A percentile compares a stretch with the other conserved stretches of the same genome.
phyloP scores from a whole-genome alignment of 2,329 filamentous ascomycete genomes.

The Sporothrix pallida region DNA sequence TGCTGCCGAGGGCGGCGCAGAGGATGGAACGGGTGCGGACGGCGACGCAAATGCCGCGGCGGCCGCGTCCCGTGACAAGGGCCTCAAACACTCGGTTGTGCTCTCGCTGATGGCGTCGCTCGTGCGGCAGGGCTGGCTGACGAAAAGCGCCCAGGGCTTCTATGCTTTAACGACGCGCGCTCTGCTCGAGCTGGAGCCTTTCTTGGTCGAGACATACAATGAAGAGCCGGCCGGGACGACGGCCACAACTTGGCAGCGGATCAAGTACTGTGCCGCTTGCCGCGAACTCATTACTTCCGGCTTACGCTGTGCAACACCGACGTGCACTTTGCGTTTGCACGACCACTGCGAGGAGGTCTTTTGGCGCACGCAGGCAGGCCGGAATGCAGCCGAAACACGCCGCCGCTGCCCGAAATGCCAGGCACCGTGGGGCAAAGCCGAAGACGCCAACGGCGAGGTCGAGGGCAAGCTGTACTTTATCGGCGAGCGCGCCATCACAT shows the following conservation, averaged over 20 bases:
- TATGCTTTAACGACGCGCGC: slow-evolving; percentile 78
- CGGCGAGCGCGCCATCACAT: slow-evolving; percentile 63
- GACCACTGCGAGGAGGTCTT: slow-evolving; percentile 75
- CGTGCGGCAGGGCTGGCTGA: slow-evolving; percentile 82
- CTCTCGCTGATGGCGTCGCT: slow-evolving; percentile 73
- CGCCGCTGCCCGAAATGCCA: slow-evolving; percentile 69
- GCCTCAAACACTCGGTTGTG: slow-evolving; percentile 77
- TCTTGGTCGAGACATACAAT: slow-evolving; percentile 90
- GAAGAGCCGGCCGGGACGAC: slow-evolving; percentile 59
- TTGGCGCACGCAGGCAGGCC: slow-evolving; percentile 62
- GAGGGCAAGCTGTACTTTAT: slow-evolving; percentile 51
- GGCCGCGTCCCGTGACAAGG: slow-evolving; percentile 50
- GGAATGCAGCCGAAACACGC: slow-evolving; percentile 56
- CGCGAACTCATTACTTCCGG: slow-evolving; percentile 87
- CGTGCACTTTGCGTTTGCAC: slow-evolving; percentile 75
- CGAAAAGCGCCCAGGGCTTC: slow-evolving; percentile 72
- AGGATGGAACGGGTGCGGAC: slow-evolving; percentile 18
- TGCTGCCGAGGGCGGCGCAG: neutral
- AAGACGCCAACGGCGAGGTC: slow-evolving; percentile 24
- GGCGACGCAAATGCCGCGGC: slow-evolving; percentile 42
- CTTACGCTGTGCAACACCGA: slow-evolving; percentile 71
- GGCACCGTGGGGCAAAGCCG: slow-evolving; percentile 52
- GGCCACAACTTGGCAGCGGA: slow-evolving; percentile 68
- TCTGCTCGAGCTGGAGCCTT: slow-evolving; percentile 82
- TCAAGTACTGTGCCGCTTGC: slow-evolving; percentile 89